Conservation (phyloP, 805 yeast species). For the Metschnikowia lachancei region DNA sequence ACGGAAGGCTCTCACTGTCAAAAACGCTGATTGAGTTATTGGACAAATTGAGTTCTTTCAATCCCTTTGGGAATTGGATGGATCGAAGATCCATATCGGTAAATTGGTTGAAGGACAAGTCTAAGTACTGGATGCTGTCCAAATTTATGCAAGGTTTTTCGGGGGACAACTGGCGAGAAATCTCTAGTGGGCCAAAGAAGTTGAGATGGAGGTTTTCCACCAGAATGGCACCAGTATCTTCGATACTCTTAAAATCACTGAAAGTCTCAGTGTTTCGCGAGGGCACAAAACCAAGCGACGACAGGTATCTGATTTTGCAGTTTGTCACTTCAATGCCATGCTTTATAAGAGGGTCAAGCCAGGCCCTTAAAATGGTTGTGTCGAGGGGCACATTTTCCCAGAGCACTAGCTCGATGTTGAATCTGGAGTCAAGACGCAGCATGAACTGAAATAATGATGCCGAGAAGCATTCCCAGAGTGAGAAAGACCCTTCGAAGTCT, state of each 20-base stretch:
- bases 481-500: slow-evolving; percentile 6
- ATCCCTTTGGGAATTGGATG: slow-evolving; percentile 22
- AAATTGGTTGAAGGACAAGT: slow-evolving; percentile 30
- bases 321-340: slow-evolving; percentile 11
- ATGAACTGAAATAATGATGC: slow-evolving; percentile 12
- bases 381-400: slow-evolving; percentile 12
- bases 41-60: slow-evolving; percentile 26
- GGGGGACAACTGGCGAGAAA: slow-evolving; percentile 3
- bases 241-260: background rate
- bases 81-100: slow-evolving; percentile 19
- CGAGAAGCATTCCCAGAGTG: slow-evolving; percentile 9
- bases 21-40: slow-evolving; percentile 25
- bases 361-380: slow-evolving; percentile 6
- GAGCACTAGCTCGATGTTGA: slow-evolving; percentile 20
- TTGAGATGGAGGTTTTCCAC: slow-evolving; percentile 21
- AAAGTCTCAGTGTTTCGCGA: slow-evolving; percentile 1
- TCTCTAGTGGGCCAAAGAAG: slow-evolving; percentile 18
- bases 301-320: slow-evolving; percentile 19
- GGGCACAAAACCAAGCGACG: slow-evolving; percentile 3
- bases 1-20: slow-evolving; percentile 18
- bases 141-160: slow-evolving; percentile 1
- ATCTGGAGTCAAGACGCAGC: slow-evolving; percentile 14
- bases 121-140: slow-evolving; percentile 15
- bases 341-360: slow-evolving; percentile 19
- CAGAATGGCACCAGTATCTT: slow-evolving; percentile 5